Evolutionary conservation across 208 protist genomes (phyloP).

Genomic region (Trypanosoma brucei): DNA sequence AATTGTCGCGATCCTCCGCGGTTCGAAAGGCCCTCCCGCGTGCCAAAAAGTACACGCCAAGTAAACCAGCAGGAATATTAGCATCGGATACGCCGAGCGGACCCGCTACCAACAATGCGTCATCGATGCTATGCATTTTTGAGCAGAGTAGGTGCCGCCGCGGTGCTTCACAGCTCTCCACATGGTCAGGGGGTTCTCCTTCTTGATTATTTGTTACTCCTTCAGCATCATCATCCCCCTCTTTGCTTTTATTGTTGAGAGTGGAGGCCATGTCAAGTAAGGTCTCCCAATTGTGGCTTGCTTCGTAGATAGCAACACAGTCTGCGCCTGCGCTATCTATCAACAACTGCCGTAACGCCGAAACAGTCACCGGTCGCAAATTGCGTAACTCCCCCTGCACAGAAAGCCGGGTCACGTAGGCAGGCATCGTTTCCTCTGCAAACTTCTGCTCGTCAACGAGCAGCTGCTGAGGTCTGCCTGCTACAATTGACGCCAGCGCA

Average conservation of each 20-base stretch:
- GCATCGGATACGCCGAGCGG: slow-evolving; percentile 6
- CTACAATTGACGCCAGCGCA: slow-evolving; percentile 19
- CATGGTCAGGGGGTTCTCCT: no score
- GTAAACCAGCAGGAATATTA: slow-evolving; percentile 3
- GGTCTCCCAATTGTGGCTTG: not conserved
- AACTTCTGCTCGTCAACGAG: not conserved
- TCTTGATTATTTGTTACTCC: no score
- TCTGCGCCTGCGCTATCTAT: not conserved
- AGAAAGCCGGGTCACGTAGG: slow-evolving; percentile 13
- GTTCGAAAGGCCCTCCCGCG: slow-evolving; percentile 19
- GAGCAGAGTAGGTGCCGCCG: not conserved
- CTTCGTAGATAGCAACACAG: not conserved
- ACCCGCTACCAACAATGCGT: slow-evolving; percentile 7
- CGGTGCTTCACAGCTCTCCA: no score
- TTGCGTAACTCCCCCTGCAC: slow-evolving; percentile 18
- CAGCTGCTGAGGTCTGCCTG: not conserved
- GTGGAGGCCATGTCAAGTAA: not conserved
- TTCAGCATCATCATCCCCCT: no score
- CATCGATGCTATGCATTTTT: slow-evolving; percentile 4
- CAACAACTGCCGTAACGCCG: slow-evolving; percentile 8
- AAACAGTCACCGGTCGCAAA: slow-evolving; percentile 20
- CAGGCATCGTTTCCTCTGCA: not conserved
- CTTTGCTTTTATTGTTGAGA: no score
- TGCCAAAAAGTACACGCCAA: slow-evolving; percentile 22
- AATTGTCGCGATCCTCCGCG: slow-evolving; percentile 6